These are phyloP conservation scores for Perilla frutescens DNA, from an alignment of 257 asterid species.

Conservation along the genomic window DNA sequence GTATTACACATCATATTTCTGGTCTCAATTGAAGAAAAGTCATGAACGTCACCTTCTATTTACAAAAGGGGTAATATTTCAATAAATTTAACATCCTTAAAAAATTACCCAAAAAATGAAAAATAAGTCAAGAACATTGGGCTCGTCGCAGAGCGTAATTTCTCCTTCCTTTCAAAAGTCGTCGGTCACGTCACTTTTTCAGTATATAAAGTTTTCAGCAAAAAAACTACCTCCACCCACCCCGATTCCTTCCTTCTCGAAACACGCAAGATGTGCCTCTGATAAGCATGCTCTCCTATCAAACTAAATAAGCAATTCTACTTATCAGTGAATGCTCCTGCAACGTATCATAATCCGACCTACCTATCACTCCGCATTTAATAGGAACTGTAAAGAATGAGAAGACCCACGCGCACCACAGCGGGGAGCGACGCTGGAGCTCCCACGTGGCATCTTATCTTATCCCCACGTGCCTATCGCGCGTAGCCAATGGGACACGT, in stretches of 20 bases:
- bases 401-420: slow-evolving; percentile 37
- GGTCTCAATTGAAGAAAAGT: too few relatives aligned
- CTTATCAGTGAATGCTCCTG: neutral
- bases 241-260: slow-evolving; percentile 32
- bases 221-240: slow-evolving; percentile 23
- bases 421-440: neutral
- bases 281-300: accelerated
- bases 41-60: too few relatives aligned
- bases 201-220: slow-evolving; percentile 24
- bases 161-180: slow-evolving; percentile 17
- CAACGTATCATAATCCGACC: neutral
- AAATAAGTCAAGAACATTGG: neutral
- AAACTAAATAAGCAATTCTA: accelerated
- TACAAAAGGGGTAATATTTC: neutral
- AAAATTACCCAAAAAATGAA: neutral
- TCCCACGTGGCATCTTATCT: slow-evolving; percentile 27
- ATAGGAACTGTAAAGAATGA: neutral
- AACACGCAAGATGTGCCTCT: slow-evolving; percentile 22
- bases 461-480: slow-evolving; percentile 34
- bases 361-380: slow-evolving; percentile 13
- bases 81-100: too few relatives aligned
- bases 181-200: slow-evolving; percentile 31
- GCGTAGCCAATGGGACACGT: slow-evolving; percentile 29
- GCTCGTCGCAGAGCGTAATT: slow-evolving; percentile 5
- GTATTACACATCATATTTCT: too few relatives aligned